Evolutionary conservation across 805 yeast species (phyloP), one percentile per base, ranked within the genome.

Genomic region (Yamadazyma philogaea): DNA sequence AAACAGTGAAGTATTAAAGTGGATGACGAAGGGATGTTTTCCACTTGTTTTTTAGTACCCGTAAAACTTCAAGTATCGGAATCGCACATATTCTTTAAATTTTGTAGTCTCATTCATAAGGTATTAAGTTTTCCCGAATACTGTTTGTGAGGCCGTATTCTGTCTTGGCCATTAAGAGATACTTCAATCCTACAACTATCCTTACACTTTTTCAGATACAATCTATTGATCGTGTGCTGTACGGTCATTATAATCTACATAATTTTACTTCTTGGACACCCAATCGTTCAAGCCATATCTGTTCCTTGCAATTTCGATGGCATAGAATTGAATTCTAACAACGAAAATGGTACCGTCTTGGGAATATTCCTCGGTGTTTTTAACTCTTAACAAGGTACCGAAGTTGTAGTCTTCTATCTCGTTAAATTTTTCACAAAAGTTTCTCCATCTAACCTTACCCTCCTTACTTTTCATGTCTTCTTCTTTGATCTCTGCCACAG

Each of bases 261-360:
- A 32, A 20, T 31, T 28, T 22, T 28, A 47, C 48, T 55, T 49
- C 40, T 54, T 50, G 26, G 56, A 45, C 33, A 81, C 75, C 99
- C 99, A 93, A 68, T 93, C 96, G 68, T 93, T 93, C 56, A 86
- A 75, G 28, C 96, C 96, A 51, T 76, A 76, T 63, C 81, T 86
- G 72, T 93, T 93, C 77, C 99, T 84, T 47, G 87, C 88, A 50
- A 93, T 84, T 72, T 93, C 99, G 59, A 89, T 77, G 43, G 96
- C 96, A 56, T 90, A 86, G 62, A 93, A 93, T 69, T 93, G 98
- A 60, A 91, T 79, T 70, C 98, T 82, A 45, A 91, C 93, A 8
- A 74, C 96, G 55, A 93, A 91, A 40, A 89, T 85, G 35, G 98
- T 87, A 45, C 84, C 81, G 35, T 81, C 78, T 68, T 91, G 87